A percentile compares a stretch with the other conserved stretches of the same genome.
phyloP scores from a whole-genome alignment of 371 early-diverging fungal species.

The Coemansia sp. region DNA sequence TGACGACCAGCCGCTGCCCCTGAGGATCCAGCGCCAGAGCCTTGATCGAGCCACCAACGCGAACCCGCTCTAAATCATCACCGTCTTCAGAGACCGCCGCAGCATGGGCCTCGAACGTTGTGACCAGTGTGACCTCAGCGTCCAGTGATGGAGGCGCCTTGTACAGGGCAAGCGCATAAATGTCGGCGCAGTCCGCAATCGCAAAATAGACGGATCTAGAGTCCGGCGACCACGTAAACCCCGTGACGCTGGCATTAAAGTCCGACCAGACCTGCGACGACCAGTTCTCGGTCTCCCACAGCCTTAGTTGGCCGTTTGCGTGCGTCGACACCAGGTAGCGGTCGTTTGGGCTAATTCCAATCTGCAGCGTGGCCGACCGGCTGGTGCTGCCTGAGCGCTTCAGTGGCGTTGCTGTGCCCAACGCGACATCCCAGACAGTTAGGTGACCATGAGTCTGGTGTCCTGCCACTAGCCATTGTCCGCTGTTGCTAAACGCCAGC shows the following conservation, averaged over 20 bases:
- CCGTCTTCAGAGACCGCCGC: slow-evolving; percentile 13
- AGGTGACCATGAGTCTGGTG: slow-evolving; percentile 39
- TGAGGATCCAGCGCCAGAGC: slow-evolving; percentile 53
- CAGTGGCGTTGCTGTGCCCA: slow-evolving; percentile 42
- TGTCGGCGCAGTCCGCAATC: slow-evolving; percentile 18
- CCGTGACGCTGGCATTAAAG: slow-evolving; percentile 18
- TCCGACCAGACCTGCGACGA: slow-evolving; percentile 45
- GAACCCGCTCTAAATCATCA: slow-evolving; percentile 25
- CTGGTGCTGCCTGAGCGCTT: slow-evolving; percentile 37
- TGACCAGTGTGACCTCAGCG: slow-evolving; percentile 29
- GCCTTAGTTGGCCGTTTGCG: slow-evolving; percentile 44
- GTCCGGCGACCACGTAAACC: slow-evolving; percentile 47
- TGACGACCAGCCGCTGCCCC: slow-evolving; percentile 55
- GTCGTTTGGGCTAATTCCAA: slow-evolving; percentile 37
- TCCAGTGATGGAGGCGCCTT: slow-evolving; percentile 40
- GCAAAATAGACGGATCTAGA: slow-evolving; percentile 45
- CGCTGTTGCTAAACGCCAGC: slow-evolving; percentile 34
- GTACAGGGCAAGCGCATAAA: slow-evolving; percentile 39
- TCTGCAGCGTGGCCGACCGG: slow-evolving; percentile 24
- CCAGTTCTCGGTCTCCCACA: slow-evolving; percentile 51
- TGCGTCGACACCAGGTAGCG: slow-evolving; percentile 35
- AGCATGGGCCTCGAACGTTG: slow-evolving; percentile 38
- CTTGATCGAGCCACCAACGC: slow-evolving; percentile 56
- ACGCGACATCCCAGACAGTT: slow-evolving; percentile 47
- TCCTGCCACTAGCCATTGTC: slow-evolving; percentile 46